Evolutionary conservation across 2,329 filamentous ascomycete species (phyloP), one percentile per base, ranked within the genome.

Genomic region (Phyllosticta citrichinensis): DNA sequence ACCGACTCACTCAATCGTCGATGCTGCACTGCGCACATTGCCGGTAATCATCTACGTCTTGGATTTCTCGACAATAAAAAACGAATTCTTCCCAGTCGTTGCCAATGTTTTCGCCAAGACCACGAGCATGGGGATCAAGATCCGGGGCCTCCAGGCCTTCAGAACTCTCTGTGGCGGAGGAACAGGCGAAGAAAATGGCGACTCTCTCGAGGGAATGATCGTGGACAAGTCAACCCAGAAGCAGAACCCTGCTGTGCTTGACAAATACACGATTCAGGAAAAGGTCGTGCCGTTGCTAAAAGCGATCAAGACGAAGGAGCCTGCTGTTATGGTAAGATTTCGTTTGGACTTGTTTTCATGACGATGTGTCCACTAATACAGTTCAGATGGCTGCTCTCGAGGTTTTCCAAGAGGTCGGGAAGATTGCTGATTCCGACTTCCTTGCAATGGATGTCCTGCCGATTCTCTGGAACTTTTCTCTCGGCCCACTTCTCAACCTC

Each of bases 261-360:
- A 99, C 77, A 97, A 97, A 73, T 97, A 94, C 70, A 97, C 94
- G 0, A 93, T 99, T 77, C 94, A 99, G 72, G 94, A 99, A 71
- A 97, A 97, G 77, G 89, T 99, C 35, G 83, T 97, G 0, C 94
- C 94, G 0, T 77, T 97, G 4, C 81, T 99, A 63, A 91, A 89
- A 69, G 91, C 81, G 1, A 97, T 99, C 77, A 97, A 96, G 75
- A 99, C 94, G 0, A 97, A 96, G 71, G 94, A 99, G 72, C 94
- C 94, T 0, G 92, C 91, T 8, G 94, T 99, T 10, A 97, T 97
- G 89, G 77, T 78, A 72, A 65, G 74, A 22, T 14, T n/a, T 19
- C 3, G 1, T 10, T 24, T 40, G 8, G 27, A 30, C 5, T 5
- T n/a, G 4, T 4, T 5, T 51, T 14, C 19, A 14, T 27, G 4